phyloP scores from a whole-genome alignment of 2,329 filamentous ascomycete species.

The Epichloe scottii region DNA sequence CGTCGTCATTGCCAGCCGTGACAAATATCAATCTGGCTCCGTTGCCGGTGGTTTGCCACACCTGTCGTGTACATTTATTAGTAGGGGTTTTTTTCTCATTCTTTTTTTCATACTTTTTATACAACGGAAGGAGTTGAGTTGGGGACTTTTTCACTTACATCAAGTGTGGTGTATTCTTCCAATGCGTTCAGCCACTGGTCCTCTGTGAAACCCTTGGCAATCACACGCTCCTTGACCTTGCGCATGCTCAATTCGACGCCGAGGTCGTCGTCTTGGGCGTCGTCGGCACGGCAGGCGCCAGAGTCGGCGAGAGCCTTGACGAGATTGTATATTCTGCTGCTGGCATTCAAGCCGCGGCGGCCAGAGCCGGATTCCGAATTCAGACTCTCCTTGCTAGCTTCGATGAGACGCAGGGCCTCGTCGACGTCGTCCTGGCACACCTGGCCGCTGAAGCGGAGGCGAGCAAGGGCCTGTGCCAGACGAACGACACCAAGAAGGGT shows the following conservation, averaged over 20 bases:
- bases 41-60: conserved; percentile 67
- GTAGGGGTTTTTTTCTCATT: conserved; percentile 7
- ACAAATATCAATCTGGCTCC: conserved; percentile 62
- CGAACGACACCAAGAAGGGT: conserved; percentile 87
- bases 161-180: conserved; percentile 76
- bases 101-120: no score
- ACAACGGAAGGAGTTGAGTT: no score
- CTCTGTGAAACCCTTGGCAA: conserved; percentile 93
- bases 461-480: conserved; percentile 84
- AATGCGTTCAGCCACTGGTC: conserved; percentile 81
- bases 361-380: conserved; percentile 53
- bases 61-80: conserved; percentile 35
- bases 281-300: conserved; percentile 70
- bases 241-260: conserved; percentile 68
- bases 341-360: conserved; percentile 62
- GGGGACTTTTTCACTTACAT: conserved; percentile 50
- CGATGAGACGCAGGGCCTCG: conserved; percentile 79
- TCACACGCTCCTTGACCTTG: conserved; percentile 78
- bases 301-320: conserved; percentile 79
- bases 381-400: conserved; percentile 86
- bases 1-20: conserved; percentile 39
- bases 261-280: conserved; percentile 39
- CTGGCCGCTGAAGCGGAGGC: conserved; percentile 73
- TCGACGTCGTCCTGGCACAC: conserved; percentile 91
- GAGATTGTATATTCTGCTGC: conserved; percentile 87